Conservation (phyloP, 23 red algal species). For the Pyropia haitanensis region DNA sequence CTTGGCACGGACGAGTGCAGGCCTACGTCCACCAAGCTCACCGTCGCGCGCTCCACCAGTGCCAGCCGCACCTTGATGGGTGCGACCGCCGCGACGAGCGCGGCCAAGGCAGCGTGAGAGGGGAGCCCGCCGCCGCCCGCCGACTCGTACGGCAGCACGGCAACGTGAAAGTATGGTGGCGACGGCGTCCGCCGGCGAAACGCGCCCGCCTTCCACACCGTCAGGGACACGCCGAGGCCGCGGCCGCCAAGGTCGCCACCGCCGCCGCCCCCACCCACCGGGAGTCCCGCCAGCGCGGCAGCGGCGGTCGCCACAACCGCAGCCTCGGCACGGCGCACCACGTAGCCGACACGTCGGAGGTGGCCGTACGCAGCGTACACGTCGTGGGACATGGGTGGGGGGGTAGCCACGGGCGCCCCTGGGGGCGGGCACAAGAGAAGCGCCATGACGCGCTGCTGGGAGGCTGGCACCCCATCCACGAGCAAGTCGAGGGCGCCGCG, state of each 20-base stretch:
- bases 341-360: slow-evolving; percentile 61
- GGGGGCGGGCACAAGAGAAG: slow-evolving; percentile 10
- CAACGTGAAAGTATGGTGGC: slow-evolving; percentile 36
- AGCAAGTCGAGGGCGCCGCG: slow-evolving; percentile 45
- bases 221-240: slow-evolving; percentile 14
- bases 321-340: slow-evolving; percentile 15
- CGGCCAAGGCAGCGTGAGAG: no score
- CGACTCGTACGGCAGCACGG: slow-evolving; percentile 21
- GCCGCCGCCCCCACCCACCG: not conserved
- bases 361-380: slow-evolving; percentile 57
- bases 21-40: no score
- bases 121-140: no score
- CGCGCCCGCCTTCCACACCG: slow-evolving; percentile 45
- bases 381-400: slow-evolving; percentile 5
- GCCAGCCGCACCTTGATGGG: no score
- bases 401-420: slow-evolving; percentile 1
- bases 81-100: no score
- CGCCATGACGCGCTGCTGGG: slow-evolving; percentile 41
- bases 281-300: not conserved
- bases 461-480: slow-evolving; percentile 42
- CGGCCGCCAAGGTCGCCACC: slow-evolving; percentile 1
- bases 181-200: slow-evolving; percentile 31
- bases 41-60: no score
- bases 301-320: not conserved
- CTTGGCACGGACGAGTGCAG: no score